Evolutionary conservation across 208 protist species (phyloP).

Genomic region (Plasmodiophora brassicae): DNA sequence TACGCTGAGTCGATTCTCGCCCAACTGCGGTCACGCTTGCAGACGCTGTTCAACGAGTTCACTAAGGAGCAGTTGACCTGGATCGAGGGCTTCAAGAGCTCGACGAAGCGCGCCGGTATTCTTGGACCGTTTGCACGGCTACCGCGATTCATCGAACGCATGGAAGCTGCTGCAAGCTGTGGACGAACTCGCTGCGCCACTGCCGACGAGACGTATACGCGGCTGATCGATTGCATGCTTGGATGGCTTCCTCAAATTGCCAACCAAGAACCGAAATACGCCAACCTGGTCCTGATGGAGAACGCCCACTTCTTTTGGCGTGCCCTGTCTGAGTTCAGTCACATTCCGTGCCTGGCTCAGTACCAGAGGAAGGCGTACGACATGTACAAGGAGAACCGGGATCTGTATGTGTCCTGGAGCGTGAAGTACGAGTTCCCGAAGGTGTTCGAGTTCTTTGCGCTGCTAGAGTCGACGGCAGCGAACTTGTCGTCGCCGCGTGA

Average conservation of each 20-base stretch:
- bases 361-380: neutral
- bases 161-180: neutral
- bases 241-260: conserved; percentile 11
- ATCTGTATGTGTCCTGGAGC: conserved; percentile 28
- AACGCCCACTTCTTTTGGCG: conserved; percentile 23
- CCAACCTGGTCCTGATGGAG: conserved; percentile 5
- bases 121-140: neutral
- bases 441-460: neutral
- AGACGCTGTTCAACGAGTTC: conserved; percentile 2
- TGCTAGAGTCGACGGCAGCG: neutral
- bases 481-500: neutral
- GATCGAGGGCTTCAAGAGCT: neutral
- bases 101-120: neutral
- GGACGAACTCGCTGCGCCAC: neutral
- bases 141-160: conserved; percentile 5
- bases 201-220: neutral
- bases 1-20: neutral
- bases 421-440: conserved; percentile 20
- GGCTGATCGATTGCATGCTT: neutral
- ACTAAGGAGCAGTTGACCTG: neutral
- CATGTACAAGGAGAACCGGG: conserved; percentile 31
- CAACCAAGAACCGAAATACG: neutral
- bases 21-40: neutral
- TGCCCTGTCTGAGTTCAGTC: neutral
- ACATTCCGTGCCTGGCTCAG: neutral